Conservation (phyloP, 1,139 yeast genomes). For the Nadsonia commutata region DNA sequence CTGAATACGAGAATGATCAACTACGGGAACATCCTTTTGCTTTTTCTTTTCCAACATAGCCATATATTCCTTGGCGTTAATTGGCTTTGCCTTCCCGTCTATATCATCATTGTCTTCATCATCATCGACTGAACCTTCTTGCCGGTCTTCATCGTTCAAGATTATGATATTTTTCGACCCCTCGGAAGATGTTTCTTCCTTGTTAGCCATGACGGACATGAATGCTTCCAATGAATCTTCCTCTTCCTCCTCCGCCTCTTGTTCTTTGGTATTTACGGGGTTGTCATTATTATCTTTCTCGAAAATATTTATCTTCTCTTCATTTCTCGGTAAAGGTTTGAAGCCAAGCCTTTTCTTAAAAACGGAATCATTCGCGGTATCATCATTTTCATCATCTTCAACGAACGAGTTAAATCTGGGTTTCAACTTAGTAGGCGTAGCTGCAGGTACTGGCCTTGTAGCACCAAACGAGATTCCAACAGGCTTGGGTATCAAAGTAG, state of each 20-base stretch:
- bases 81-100: slow-evolving; percentile 21
- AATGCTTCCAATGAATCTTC: slow-evolving; percentile 28
- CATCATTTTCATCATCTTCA: slow-evolving; percentile 7
- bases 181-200: slow-evolving; percentile 6
- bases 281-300: slow-evolving; percentile 2
- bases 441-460: not conserved
- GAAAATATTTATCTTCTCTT: not conserved
- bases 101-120: slow-evolving; percentile 15
- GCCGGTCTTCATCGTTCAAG: slow-evolving; percentile 14
- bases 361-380: slow-evolving; percentile 1
- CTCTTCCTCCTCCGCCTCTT: slow-evolving; percentile 14
- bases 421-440: not conserved
- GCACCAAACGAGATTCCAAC: slow-evolving; percentile 2
- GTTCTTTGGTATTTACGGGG: slow-evolving; percentile 1
- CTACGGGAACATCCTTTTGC: slow-evolving; percentile 27
- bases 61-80: slow-evolving; percentile 18
- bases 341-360: slow-evolving; percentile 6
- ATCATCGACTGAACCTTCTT: slow-evolving; percentile 18
- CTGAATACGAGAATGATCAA: slow-evolving; percentile 34
- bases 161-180: slow-evolving; percentile 11
- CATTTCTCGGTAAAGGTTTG: slow-evolving; percentile 1
- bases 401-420: slow-evolving; percentile 7
- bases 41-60: slow-evolving; percentile 25
- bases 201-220: slow-evolving; percentile 18
- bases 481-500: slow-evolving; percentile 8